phyloP scores from a whole-genome alignment of 495 filamentous ascomycete species.

The Penicillium turbatum region DNA sequence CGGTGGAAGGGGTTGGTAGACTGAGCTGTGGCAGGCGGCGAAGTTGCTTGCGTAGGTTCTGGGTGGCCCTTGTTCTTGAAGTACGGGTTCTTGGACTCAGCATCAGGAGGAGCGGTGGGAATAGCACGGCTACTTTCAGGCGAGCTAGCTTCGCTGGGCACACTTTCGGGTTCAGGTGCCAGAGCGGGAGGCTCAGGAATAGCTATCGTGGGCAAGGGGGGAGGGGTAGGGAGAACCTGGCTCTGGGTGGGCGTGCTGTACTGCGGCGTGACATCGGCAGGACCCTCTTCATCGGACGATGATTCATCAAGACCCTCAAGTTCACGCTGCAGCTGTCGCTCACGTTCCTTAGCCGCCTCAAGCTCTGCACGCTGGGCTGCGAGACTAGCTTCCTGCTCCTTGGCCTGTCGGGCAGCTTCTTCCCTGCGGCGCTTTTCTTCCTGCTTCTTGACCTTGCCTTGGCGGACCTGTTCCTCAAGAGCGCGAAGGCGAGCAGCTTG shows the following conservation, averaged over 20 bases:
- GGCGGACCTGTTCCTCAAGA: conserved; percentile 87
- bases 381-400: conserved; percentile 81
- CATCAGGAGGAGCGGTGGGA: conserved; percentile 26
- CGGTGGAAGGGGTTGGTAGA: conserved; percentile 98
- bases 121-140: conserved; percentile 27
- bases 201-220: conserved; percentile 23
- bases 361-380: conserved; percentile 87
- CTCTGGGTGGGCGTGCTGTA: conserved; percentile 74
- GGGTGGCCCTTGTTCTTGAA: conserved; percentile 62
- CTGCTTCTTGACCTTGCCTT: conserved; percentile 94
- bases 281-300: conserved; percentile 85
- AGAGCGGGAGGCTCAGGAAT: conserved; percentile 38
- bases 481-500: conserved; percentile 78
- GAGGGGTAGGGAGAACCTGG: conserved; percentile 48
- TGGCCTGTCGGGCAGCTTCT: conserved; percentile 77
- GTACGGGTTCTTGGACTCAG: conserved; percentile 65
- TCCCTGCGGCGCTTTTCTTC: conserved; percentile 91
- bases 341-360: conserved; percentile 81
- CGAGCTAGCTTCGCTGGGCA: conserved; percentile 22
- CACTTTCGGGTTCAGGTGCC: conserved; percentile 33
- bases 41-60: conserved; percentile 13
- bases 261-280: conserved; percentile 73
- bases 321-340: conserved; percentile 81
- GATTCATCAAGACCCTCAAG: conserved; percentile 77
- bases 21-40: conserved; percentile 42